phyloP scores from a whole-genome alignment of 345 rosid genomes.

The Triadica sebifera region DNA sequence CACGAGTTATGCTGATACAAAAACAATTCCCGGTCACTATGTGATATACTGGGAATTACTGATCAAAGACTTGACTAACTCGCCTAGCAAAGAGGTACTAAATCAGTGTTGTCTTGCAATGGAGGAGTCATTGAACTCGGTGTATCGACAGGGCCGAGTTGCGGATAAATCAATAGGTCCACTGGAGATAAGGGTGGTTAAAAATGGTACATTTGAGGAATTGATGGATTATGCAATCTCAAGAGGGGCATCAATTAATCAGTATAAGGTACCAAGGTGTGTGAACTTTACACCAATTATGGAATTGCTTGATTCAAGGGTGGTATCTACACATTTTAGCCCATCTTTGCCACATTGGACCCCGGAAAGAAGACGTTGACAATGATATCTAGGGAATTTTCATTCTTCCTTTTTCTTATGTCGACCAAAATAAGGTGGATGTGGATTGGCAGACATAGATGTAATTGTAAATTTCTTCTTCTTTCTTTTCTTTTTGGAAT shows the following conservation, averaged over 20 bases:
- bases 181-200: constrained; percentile 41
- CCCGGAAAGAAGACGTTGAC: constrained; percentile 26
- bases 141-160: constrained; percentile 43
- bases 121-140: constrained; percentile 42
- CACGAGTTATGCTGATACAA: constrained; percentile 42
- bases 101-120: constrained; percentile 34
- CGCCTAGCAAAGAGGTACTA: constrained; percentile 28
- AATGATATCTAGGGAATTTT: background rate
- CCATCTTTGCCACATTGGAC: constrained; percentile 38
- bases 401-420: background rate
- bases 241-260: constrained; percentile 46
- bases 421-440: constrained; percentile 6
- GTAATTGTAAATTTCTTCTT: background rate
- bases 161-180: constrained; percentile 43
- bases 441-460: background rate
- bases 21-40: constrained; percentile 43
- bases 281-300: constrained; percentile 41
- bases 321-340: constrained; percentile 34
- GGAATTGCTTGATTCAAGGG: constrained; percentile 44
- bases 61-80: constrained; percentile 25
- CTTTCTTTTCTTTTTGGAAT: background rate
- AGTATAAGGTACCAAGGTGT: constrained; percentile 46
- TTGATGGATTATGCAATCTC: constrained; percentile 48
- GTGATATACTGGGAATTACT: constrained; percentile 45
- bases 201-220: constrained; percentile 43